These are phyloP conservation scores for Eucalyptus erythrocorys DNA, from an alignment of 345 rosid species.

Conservation along the genomic window DNA sequence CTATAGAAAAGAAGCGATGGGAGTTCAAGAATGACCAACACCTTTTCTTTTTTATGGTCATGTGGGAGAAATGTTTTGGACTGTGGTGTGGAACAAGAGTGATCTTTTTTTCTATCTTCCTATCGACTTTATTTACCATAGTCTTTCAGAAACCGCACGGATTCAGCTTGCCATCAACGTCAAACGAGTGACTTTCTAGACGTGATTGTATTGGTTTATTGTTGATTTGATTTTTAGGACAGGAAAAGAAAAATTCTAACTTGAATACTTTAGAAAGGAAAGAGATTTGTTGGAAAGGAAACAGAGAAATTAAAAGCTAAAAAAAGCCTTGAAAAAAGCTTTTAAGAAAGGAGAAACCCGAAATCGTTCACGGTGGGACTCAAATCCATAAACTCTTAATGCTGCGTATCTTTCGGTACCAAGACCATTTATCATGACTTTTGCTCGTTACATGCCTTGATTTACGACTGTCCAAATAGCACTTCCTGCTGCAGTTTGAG, in stretches of 20 bases:
- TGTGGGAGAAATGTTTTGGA: not conserved
- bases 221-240: not conserved
- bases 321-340: not conserved
- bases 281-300: not conserved
- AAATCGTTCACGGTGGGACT: not conserved
- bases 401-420: not conserved
- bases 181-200: not conserved
- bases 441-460: not conserved
- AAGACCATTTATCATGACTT: not conserved
- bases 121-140: not conserved
- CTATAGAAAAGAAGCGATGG: not conserved
- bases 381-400: not conserved
- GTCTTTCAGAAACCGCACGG: not conserved
- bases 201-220: not conserved
- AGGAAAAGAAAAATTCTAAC: not conserved
- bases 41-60: not conserved
- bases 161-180: not conserved
- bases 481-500: not conserved
- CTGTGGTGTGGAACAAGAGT: not conserved
- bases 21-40: not conserved
- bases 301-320: not conserved
- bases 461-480: not conserved
- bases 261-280: not conserved
- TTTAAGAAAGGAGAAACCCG: not conserved
- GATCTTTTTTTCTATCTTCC: not conserved